Percentiles rank a stretch among this genome's conserved stretches.
These are phyloP conservation scores for Epichloe elymi DNA, from an alignment of 2,329 filamentous ascomycete genomes.

Conservation along the genomic window DNA sequence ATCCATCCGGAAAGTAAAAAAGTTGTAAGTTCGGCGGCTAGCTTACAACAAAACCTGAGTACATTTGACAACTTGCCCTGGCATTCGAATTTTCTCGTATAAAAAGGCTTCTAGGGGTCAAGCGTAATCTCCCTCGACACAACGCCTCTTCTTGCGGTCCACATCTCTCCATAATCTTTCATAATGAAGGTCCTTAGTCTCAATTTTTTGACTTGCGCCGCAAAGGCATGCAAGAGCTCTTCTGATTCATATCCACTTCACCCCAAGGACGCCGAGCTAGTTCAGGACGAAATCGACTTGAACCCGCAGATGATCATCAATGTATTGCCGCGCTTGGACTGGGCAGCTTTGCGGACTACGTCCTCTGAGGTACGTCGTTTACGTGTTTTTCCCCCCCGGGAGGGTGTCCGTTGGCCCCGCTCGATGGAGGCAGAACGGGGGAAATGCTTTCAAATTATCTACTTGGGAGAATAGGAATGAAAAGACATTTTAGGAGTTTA, in stretches of 20 bases:
- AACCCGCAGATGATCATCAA: slow-evolving; percentile 72
- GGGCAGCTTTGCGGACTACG: slow-evolving; percentile 64
- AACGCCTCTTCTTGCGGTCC: background rate
- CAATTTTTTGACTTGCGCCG: slow-evolving; percentile 96
- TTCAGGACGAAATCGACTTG: slow-evolving; percentile 71
- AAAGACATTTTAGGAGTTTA: no score
- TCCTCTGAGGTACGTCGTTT: slow-evolving; percentile 55
- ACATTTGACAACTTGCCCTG: background rate
- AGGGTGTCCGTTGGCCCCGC: no score
- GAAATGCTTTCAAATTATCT: no score
- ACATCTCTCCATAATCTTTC: background rate
- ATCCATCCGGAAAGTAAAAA: slow-evolving; percentile 11
- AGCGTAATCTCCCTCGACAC: background rate
- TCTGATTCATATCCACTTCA: slow-evolving; percentile 77
- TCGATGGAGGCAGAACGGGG: no score
- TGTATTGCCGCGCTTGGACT: slow-evolving; percentile 77
- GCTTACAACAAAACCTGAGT: background rate
- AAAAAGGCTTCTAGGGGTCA: no score
- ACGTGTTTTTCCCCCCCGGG: background rate
- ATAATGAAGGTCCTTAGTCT: slow-evolving; percentile 88
- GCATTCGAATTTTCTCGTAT: background rate
- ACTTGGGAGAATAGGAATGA: no score
- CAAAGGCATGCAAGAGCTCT: slow-evolving; percentile 83
- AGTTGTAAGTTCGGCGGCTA: slow-evolving; percentile 14
- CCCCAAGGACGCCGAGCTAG: slow-evolving; percentile 82